Evolutionary conservation across 495 filamentous ascomycete species (phyloP).

Genomic region (Talaromyces stipitatus): DNA sequence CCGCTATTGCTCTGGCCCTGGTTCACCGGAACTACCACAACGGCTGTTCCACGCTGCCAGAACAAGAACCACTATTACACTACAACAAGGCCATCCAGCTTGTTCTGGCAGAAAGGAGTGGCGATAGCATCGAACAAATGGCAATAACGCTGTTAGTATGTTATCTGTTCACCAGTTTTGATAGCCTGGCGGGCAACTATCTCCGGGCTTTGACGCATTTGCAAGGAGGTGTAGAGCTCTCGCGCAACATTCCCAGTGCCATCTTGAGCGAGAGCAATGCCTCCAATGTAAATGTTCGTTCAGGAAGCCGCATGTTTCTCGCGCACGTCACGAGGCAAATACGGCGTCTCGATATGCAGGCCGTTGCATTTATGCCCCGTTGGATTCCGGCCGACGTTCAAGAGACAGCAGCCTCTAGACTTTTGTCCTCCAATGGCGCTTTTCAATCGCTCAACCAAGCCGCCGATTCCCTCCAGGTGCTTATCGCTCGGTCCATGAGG

Average conservation of each 20-base stretch:
- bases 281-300: neutral
- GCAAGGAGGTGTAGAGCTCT: neutral
- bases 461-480: neutral
- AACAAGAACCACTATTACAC: neutral
- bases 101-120: neutral
- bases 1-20: slow-evolving; percentile 21
- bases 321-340: neutral
- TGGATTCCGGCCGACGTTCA: neutral
- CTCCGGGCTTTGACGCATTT: neutral
- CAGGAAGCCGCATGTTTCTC: neutral
- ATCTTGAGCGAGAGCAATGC: neutral
- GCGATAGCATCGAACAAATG: neutral
- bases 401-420: neutral
- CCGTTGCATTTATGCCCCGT: neutral
- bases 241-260: neutral
- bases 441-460: neutral
- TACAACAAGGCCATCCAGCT: neutral
- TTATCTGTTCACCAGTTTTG: neutral
- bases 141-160: neutral
- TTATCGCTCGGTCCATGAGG: neutral
- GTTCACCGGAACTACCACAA: slow-evolving; percentile 13
- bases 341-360: neutral
- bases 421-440: neutral
- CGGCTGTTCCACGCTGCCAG: neutral
- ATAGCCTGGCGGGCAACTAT: neutral